A percentile compares a stretch with the other conserved stretches of the same genome.
These are phyloP conservation scores for Elsinoe perseae DNA, from an alignment of 2,329 filamentous ascomycete species.

Conservation along the genomic window DNA sequence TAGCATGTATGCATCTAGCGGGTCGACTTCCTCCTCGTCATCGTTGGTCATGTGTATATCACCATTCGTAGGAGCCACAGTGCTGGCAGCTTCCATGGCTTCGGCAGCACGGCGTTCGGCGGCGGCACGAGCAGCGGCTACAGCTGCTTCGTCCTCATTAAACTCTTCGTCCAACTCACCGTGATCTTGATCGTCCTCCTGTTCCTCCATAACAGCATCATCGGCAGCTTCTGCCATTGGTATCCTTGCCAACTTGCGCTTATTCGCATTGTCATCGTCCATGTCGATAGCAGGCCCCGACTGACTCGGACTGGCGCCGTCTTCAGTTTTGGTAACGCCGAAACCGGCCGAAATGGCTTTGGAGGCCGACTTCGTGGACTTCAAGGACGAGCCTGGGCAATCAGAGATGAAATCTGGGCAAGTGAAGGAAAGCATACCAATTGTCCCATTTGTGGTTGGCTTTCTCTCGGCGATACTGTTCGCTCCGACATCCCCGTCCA, in stretches of 20 bases:
- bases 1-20: constrained; percentile 95
- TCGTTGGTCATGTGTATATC: constrained; percentile 24
- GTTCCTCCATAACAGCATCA: constrained; percentile 32
- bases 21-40: constrained; percentile 67
- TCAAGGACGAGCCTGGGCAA: constrained; percentile 38
- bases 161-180: constrained; percentile 43
- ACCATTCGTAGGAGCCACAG: constrained; percentile 37
- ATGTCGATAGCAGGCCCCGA: constrained; percentile 69
- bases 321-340: constrained; percentile 62
- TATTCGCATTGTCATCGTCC: constrained; percentile 78
- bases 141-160: constrained; percentile 71
- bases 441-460: not conserved
- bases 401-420: not conserved
- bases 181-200: constrained; percentile 47
- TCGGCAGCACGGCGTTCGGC: constrained; percentile 62
- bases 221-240: constrained; percentile 62
- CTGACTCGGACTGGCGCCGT: constrained; percentile 47
- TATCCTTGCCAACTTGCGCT: constrained; percentile 84
- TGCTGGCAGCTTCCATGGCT: constrained; percentile 38
- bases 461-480: constrained; percentile 29
- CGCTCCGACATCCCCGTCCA: constrained; percentile 50
- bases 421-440: not conserved
- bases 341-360: constrained; percentile 70
- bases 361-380: constrained; percentile 54
- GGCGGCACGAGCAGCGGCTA: constrained; percentile 76